Conservation (phyloP, 1,284 basidiomycete genomes). For the Papiliotrema fonsecae region DNA sequence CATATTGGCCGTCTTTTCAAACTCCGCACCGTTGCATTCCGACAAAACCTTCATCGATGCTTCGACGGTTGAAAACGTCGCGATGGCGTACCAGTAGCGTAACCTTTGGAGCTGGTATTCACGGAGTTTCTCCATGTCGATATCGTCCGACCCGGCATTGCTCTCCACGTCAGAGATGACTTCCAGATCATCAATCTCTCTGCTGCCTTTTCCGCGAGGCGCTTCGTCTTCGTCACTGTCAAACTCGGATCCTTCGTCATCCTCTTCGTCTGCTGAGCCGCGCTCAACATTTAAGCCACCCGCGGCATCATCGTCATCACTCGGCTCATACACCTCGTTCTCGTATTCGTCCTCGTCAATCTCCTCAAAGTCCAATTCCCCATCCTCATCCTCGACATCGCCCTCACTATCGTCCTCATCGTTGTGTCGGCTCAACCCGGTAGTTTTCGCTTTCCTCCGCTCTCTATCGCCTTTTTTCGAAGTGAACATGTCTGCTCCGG, state of each 20-base stretch:
- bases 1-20: slow-evolving; percentile 94
- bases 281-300: not conserved
- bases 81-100: slow-evolving; percentile 96
- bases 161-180: slow-evolving; percentile 36
- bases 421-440: not conserved
- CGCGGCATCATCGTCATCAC: slow-evolving; percentile 4
- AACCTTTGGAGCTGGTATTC: slow-evolving; percentile 92
- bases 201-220: slow-evolving; percentile 30
- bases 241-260: slow-evolving; percentile 34
- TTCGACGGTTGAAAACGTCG: slow-evolving; percentile 76
- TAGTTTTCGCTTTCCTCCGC: slow-evolving; percentile 17
- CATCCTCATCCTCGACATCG: slow-evolving; percentile 6
- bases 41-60: slow-evolving; percentile 76
- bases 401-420: slow-evolving; percentile 4
- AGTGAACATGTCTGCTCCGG: slow-evolving; percentile 75
- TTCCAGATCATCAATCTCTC: slow-evolving; percentile 30
- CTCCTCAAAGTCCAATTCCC: slow-evolving; percentile 4
- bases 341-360: slow-evolving; percentile 3
- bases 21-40: slow-evolving; percentile 90
- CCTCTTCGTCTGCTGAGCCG: slow-evolving; percentile 1
- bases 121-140: slow-evolving; percentile 76
- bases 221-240: slow-evolving; percentile 44
- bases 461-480: slow-evolving; percentile 16
- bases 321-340: not conserved
- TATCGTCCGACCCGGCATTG: slow-evolving; percentile 57